Percentiles rank a stretch among this genome's conserved stretches.
phyloP scores from a whole-genome alignment of 768 basidiomycete genomes.

The Amanita fuliginea region DNA sequence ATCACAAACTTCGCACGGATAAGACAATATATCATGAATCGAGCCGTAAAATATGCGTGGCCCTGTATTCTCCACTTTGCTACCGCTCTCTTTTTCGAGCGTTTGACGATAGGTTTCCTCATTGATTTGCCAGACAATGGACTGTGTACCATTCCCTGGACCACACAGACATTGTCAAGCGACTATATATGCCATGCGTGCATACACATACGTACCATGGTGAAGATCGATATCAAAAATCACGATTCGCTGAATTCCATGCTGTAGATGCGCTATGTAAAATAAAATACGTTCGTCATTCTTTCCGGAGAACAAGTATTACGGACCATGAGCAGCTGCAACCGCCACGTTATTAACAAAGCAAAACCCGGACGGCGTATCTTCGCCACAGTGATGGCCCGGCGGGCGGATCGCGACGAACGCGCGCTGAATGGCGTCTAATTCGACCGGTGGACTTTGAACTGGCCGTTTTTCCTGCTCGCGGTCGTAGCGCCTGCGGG shows the following conservation, averaged over 20 bases:
- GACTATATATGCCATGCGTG: neutral
- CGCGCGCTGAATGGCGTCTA: conserved; percentile 27
- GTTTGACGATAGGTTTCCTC: conserved; percentile 70
- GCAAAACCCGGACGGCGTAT: conserved; percentile 87
- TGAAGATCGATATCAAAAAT: conserved; percentile 92
- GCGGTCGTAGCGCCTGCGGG: conserved; percentile 4
- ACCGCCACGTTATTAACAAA: conserved; percentile 92
- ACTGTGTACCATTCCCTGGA: conserved; percentile 89
- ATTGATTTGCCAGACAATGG: conserved; percentile 85
- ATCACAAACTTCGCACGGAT: conserved; percentile 71
- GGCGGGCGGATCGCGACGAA: conserved; percentile 87
- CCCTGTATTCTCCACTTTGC: conserved; percentile 24
- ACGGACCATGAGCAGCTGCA: conserved; percentile 79
- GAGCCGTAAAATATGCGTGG: conserved; percentile 80
- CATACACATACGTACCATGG: conserved; percentile 42
- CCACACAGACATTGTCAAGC: neutral
- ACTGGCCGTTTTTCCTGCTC: neutral
- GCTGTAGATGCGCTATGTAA: conserved; percentile 61
- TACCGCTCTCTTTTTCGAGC: conserved; percentile 41
- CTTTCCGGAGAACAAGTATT: neutral
- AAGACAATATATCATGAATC: conserved; percentile 88
- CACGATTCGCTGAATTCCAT: conserved; percentile 67
- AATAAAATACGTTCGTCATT: neutral
- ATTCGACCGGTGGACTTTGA: neutral
- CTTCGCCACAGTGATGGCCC: conserved; percentile 91